Evolutionary conservation across 208 protist species (phyloP).

Genomic region (Trypanosomatidae sp.): DNA sequence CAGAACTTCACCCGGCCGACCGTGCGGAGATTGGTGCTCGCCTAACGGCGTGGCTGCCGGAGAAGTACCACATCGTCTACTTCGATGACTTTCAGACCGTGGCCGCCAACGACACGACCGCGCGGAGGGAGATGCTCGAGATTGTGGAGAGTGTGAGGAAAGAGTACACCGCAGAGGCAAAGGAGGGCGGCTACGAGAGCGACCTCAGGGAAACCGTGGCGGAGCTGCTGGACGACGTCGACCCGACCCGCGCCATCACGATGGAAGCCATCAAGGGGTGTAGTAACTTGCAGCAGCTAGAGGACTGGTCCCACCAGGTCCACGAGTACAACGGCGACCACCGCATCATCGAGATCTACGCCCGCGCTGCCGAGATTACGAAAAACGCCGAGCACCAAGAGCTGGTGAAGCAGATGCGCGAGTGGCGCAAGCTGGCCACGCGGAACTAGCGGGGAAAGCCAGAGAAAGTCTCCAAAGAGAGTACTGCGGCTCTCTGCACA

Average conservation of each 20-base stretch:
- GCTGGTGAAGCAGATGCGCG: constrained; percentile 78
- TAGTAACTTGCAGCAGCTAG: constrained; percentile 71
- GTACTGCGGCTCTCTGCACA: neutral
- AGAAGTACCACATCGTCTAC: constrained; percentile 92
- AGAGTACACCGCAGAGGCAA: constrained; percentile 81
- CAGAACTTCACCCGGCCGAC: constrained; percentile 80
- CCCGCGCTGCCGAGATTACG: constrained; percentile 73
- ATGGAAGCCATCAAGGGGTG: constrained; percentile 62
- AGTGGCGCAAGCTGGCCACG: constrained; percentile 62
- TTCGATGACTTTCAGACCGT: constrained; percentile 90
- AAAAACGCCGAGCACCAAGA: constrained; percentile 71
- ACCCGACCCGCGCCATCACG: constrained; percentile 78
- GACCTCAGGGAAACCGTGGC: constrained; percentile 64
- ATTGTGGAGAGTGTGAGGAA: constrained; percentile 79
- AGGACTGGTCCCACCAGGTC: constrained; percentile 77
- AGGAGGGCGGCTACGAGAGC: constrained; percentile 55
- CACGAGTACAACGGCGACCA: constrained; percentile 91
- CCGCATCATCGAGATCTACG: constrained; percentile 86
- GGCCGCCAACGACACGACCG: constrained; percentile 67
- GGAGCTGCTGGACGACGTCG: constrained; percentile 78
- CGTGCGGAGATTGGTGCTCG: constrained; percentile 74
- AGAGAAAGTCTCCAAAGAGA: neutral
- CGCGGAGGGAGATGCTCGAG: constrained; percentile 72
- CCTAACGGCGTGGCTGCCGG: constrained; percentile 85
- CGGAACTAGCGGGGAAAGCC: constrained; percentile 42